phyloP scores from a whole-genome alignment of 2,329 filamentous ascomycete genomes.

The Sporothrix euskadiensis region DNA sequence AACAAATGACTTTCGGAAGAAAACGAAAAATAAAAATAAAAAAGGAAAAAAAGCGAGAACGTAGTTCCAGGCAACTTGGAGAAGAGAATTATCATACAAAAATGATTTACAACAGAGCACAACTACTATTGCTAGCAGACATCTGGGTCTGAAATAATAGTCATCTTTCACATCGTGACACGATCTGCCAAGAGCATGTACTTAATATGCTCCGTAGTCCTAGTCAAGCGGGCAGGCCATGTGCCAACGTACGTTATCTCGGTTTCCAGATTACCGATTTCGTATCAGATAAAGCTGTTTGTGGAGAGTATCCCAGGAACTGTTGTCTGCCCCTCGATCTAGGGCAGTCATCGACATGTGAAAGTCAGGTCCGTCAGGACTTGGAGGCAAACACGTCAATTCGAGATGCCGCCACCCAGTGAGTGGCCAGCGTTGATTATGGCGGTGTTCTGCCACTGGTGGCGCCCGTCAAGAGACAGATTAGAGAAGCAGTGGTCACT shows the following conservation, averaged over 20 bases:
- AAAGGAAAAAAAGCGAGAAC: too few species aligned
- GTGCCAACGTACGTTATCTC: neutral
- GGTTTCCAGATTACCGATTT: neutral
- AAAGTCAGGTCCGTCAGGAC: neutral
- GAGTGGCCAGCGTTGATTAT: neutral
- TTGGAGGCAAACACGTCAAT: neutral
- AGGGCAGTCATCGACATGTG: slow-evolving; percentile 3
- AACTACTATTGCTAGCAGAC: too few species aligned
- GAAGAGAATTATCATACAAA: too few species aligned
- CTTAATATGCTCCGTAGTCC: neutral
- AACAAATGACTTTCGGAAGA: too few species aligned
- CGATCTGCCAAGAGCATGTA: neutral
- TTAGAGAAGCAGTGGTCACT: neutral
- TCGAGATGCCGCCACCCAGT: neutral
- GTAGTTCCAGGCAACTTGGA: too few species aligned
- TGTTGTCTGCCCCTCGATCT: neutral
- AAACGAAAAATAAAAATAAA: too few species aligned
- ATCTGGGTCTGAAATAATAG: neutral
- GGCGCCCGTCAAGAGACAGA: neutral
- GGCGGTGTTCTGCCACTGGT: neutral
- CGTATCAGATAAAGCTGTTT: slow-evolving; percentile 1
- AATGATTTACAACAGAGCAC: too few species aligned
- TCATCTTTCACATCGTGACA: neutral
- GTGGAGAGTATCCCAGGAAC: neutral
- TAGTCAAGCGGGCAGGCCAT: too few species aligned